phyloP scores from a whole-genome alignment of 306 rosid species.

The Prunus mume region DNA sequence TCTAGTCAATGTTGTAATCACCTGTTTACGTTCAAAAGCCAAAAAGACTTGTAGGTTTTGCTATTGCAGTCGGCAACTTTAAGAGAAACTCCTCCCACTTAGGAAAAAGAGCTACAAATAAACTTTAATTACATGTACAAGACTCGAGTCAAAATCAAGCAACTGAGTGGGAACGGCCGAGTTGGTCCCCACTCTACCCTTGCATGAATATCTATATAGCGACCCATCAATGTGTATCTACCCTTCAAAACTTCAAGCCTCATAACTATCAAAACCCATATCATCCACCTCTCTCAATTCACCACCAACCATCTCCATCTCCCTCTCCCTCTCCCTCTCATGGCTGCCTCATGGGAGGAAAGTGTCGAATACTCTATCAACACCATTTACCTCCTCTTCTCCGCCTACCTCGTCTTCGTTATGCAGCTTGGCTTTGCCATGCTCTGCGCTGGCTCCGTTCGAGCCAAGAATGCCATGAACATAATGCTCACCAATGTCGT shows the following conservation, averaged over 20 bases:
- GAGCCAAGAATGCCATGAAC: constrained; percentile 79
- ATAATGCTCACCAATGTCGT: constrained; percentile 81
- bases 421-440: constrained; percentile 86
- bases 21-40: too few relatives aligned
- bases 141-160: too few relatives aligned
- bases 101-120: too few relatives aligned
- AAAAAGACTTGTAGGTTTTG: too few relatives aligned
- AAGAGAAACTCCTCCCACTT: too few relatives aligned
- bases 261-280: not conserved
- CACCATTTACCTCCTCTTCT: constrained; percentile 70
- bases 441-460: constrained; percentile 83
- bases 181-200: not conserved
- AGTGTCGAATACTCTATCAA: constrained; percentile 64
- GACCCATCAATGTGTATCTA: not conserved
- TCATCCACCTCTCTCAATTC: not conserved
- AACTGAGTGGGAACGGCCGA: too few relatives aligned
- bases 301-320: constrained; percentile 6
- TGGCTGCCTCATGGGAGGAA: constrained; percentile 68
- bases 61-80: too few relatives aligned
- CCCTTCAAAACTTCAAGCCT: constrained; percentile 10
- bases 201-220: not conserved
- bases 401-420: constrained; percentile 70
- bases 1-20: too few relatives aligned
- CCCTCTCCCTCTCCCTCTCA: constrained; percentile 8
- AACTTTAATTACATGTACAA: too few relatives aligned